phyloP scores from a whole-genome alignment of 2,329 filamentous ascomycete genomes.

The Karstenula rhodostoma region DNA sequence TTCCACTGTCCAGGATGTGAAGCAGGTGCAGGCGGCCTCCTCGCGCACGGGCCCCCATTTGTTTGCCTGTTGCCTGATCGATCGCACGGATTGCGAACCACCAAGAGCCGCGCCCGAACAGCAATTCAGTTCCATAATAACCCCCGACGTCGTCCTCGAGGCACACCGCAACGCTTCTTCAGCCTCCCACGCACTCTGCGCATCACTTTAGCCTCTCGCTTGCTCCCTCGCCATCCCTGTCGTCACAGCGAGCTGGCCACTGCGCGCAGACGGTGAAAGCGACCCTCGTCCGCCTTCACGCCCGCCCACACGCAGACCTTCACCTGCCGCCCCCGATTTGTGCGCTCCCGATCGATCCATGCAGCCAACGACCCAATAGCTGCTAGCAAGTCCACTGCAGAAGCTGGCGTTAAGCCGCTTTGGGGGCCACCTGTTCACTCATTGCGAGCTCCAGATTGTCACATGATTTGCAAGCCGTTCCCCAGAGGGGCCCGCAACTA shows the following conservation, averaged over 20 bases:
- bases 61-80: conserved; percentile 10
- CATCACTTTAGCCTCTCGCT: conserved; percentile 5
- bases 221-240: not conserved
- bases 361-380: conserved; percentile 1
- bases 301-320: not conserved
- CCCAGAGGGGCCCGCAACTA: conserved; percentile 16
- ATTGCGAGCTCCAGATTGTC: conserved; percentile 7
- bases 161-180: conserved; percentile 11
- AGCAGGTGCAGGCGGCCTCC: conserved; percentile 7
- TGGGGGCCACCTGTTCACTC: conserved; percentile 7
- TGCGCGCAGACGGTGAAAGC: not conserved
- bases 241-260: not conserved
- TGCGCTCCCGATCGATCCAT: conserved; percentile 7
- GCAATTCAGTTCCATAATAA: not conserved
- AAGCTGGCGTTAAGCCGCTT: conserved; percentile 15
- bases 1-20: not conserved
- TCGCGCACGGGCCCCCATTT: conserved; percentile 4
- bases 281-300: conserved; percentile 1
- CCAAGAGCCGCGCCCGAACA: not conserved
- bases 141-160: conserved; percentile 5
- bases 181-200: conserved; percentile 12
- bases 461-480: conserved; percentile 9
- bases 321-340: conserved; percentile 10
- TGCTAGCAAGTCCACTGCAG: not conserved
- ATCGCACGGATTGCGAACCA: conserved; percentile 13